Percentiles rank a stretch among this genome's conserved stretches.
These are phyloP conservation scores for Primulina huaijiensis DNA, from an alignment of 257 asterid species.

Conservation along the genomic window DNA sequence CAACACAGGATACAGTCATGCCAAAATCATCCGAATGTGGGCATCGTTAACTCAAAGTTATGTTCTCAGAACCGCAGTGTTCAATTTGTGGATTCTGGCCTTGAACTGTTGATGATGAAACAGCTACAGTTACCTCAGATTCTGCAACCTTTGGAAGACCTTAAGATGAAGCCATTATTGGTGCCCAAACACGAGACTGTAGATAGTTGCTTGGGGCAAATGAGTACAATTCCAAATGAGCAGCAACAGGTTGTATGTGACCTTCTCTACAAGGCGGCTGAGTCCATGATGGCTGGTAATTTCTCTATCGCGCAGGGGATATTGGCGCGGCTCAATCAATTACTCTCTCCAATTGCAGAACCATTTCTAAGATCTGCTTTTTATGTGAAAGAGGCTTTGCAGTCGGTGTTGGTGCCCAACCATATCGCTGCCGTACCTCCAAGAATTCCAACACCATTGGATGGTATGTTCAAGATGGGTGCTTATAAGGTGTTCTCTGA, in stretches of 20 bases:
- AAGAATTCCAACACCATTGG: constrained; percentile 36
- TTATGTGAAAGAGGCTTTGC: constrained; percentile 48
- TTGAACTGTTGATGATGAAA: constrained; percentile 3
- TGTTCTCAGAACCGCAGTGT: neutral
- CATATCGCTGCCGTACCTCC: constrained; percentile 17
- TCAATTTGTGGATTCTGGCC: constrained; percentile 16
- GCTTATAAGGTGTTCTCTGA: constrained; percentile 46
- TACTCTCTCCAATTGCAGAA: constrained; percentile 38
- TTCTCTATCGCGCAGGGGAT: constrained; percentile 53
- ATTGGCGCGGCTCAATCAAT: constrained; percentile 69
- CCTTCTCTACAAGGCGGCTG: constrained; percentile 44
- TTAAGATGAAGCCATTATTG: constrained; percentile 6
- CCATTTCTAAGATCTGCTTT: constrained; percentile 47
- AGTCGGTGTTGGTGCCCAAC: constrained; percentile 31
- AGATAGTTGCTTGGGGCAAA: neutral
- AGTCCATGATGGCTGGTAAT: constrained; percentile 41
- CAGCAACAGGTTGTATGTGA: constrained; percentile 39
- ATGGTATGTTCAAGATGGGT: constrained; percentile 50
- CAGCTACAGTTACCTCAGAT: constrained; percentile 11
- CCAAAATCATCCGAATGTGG: neutral
- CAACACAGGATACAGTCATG: neutral
- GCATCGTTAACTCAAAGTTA: neutral
- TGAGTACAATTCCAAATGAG: neutral
- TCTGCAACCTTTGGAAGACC: constrained; percentile 1
- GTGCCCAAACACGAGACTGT: constrained; percentile 11